Conservation (phyloP, 2,329 filamentous ascomycete genomes). For the Mollisiaceae sp. region DNA sequence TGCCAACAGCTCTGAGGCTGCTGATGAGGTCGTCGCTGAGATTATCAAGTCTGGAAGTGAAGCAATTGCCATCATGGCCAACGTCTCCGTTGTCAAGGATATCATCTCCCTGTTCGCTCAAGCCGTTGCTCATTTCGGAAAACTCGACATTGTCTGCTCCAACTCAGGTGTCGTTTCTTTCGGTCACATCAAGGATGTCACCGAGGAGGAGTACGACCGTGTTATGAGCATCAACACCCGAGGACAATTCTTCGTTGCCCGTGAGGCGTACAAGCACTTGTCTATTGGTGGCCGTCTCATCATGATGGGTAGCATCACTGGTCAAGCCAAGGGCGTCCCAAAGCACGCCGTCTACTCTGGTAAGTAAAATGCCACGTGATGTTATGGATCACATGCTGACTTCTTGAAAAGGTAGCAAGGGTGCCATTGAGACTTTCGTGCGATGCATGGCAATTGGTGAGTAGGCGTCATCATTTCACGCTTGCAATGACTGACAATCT, state of each 20-base stretch:
- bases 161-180: constrained; percentile 60
- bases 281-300: constrained; percentile 74
- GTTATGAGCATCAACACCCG: constrained; percentile 70
- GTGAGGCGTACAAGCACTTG: constrained; percentile 75
- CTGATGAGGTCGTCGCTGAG: constrained; percentile 67
- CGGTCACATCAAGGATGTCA: constrained; percentile 39
- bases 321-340: constrained; percentile 70
- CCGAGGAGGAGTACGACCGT: constrained; percentile 40
- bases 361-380: not conserved
- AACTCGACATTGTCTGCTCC: constrained; percentile 41
- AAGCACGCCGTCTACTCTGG: constrained; percentile 77
- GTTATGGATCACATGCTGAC: not conserved
- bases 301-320: constrained; percentile 74
- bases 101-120: constrained; percentile 39
- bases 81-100: constrained; percentile 57
- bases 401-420: constrained; percentile 54
- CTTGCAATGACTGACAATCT: constrained; percentile 43
- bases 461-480: no score
- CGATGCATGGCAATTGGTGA: constrained; percentile 62
- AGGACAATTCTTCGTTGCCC: constrained; percentile 78
- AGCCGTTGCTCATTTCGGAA: constrained; percentile 39
- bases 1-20: constrained; percentile 65
- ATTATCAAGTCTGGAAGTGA: constrained; percentile 60
- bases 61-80: constrained; percentile 61
- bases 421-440: constrained; percentile 77